Evolutionary conservation across 2,329 filamentous ascomycete genomes (phyloP), one percentile per base, ranked within the genome.

Genomic region (Sporothrix pseudoabietina): DNA sequence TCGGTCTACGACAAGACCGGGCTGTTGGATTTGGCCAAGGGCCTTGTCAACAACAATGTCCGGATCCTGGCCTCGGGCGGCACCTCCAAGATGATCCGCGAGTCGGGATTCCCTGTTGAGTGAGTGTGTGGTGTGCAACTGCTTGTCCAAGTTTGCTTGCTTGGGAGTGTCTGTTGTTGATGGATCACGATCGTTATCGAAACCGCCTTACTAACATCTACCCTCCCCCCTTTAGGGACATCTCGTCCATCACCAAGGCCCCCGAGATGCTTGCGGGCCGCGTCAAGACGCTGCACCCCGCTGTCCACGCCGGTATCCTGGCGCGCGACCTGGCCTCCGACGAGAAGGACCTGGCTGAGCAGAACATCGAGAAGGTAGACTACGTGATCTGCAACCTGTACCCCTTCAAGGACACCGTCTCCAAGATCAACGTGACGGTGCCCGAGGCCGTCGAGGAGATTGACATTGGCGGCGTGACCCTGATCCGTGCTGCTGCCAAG

Each of bases 1-100:
- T 98, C 95, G 77, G 96, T 98, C 86, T 98, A 96, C 82, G 94
- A 99, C 88, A 99, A 99, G 90, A 98, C 95, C 73, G 96, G 94
- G 75, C 89, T 97, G 77, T 85, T 98, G 77, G 94, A 98, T 84
- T 87, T 98, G 78, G 94, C 94, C 79, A 97, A 97, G 84, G 94
- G 94, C 78, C 89, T 98, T 69, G 88, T 92, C 80, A 89, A 95
- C 86, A 89, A 97, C 80, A 91, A 96, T 89, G 92, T 97, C 78
- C 92, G 94, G 78, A 91, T 99, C 77, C 88, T 99, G 74, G 96
- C 96, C 72, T 98, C 95, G 73, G 96, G 96, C 74, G 96, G 96
- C 78, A 99, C 96, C 66, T 92, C 96, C 77, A 96, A 91, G 85
- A 92, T 98, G 92, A 97, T 98, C 79, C 91, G 96, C 80, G 96